Percentiles rank a stretch among this genome's conserved stretches.
Evolutionary conservation across 1,139 yeast species (phyloP).

Genomic region (Entelexis paramagnoliae): DNA sequence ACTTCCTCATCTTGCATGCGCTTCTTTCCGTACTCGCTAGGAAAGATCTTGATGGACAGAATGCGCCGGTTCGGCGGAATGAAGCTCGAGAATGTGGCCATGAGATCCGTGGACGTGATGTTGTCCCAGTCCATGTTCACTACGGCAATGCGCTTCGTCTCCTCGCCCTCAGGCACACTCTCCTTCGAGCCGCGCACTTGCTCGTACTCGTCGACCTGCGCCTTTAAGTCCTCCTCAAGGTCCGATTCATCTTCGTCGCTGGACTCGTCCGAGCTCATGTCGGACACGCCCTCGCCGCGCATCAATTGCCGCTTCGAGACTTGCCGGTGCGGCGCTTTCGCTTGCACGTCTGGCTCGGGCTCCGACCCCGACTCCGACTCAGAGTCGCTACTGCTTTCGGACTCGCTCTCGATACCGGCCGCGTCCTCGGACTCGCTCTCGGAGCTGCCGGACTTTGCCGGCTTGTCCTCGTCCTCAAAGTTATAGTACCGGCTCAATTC

Average conservation of each 20-base stretch:
- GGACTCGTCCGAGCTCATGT: slow-evolving; percentile 25
- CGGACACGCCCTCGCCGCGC: slow-evolving; percentile 22
- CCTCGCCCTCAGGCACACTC: slow-evolving; percentile 76
- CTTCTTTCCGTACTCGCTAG: slow-evolving; percentile 89
- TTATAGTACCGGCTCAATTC: slow-evolving; percentile 61
- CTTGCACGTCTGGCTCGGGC: not conserved
- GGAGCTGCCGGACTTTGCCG: slow-evolving; percentile 6
- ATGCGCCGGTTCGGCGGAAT: slow-evolving; percentile 69
- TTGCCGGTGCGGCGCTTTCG: not conserved
- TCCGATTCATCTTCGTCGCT: slow-evolving; percentile 33
- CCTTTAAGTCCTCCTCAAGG: slow-evolving; percentile 9
- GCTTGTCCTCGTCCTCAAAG: slow-evolving; percentile 34
- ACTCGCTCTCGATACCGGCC: not conserved
- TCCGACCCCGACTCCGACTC: slow-evolving; percentile 1
- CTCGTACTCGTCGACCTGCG: slow-evolving; percentile 45
- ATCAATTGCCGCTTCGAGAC: slow-evolving; percentile 19
- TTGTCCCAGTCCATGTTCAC: slow-evolving; percentile 98
- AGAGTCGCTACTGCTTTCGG: not conserved
- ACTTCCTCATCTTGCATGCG: slow-evolving; percentile 82
- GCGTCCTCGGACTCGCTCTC: slow-evolving; percentile 33
- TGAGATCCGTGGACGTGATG: slow-evolving; percentile 68
- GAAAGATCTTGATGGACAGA: slow-evolving; percentile 62
- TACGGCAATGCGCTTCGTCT: slow-evolving; percentile 70
- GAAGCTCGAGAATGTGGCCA: slow-evolving; percentile 84
- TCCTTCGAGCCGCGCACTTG: slow-evolving; percentile 26